Evolutionary conservation across 2,329 filamentous ascomycete species (phyloP).

Genomic region (Rhinocladiella similis): DNA sequence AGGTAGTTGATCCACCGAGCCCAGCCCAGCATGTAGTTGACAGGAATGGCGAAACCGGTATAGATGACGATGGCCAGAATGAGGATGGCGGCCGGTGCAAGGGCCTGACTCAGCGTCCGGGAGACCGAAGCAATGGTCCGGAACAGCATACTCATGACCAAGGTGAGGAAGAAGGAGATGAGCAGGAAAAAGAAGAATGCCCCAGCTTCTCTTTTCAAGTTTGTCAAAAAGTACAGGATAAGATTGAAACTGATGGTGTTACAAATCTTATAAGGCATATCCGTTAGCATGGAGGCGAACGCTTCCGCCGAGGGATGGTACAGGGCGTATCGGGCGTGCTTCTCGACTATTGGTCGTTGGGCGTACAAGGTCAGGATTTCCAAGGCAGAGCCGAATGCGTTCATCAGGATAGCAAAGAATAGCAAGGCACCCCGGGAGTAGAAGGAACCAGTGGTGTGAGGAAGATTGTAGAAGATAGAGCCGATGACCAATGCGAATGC

Average conservation of each 20-base stretch:
- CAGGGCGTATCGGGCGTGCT: conserved; percentile 80
- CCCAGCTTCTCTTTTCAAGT: conserved; percentile 70
- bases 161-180: conserved; percentile 60
- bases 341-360: conserved; percentile 89
- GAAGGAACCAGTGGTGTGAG: conserved; percentile 57
- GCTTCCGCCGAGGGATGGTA: conserved; percentile 90
- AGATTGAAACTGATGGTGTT: conserved; percentile 78
- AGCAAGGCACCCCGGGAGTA: conserved; percentile 65
- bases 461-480: conserved; percentile 67
- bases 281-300: conserved; percentile 80
- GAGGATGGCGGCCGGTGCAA: conserved; percentile 56
- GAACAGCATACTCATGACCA: conserved; percentile 50
- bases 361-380: conserved; percentile 77
- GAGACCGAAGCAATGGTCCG: conserved; percentile 76
- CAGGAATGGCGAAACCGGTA: conserved; percentile 65
- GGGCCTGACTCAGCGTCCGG: conserved; percentile 62
- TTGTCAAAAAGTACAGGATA: conserved; percentile 82
- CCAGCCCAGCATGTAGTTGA: conserved; percentile 62
- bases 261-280: conserved; percentile 79
- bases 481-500: conserved; percentile 63
- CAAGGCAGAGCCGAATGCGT: conserved; percentile 62
- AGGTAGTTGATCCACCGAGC: conserved; percentile 68
- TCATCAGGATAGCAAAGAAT: conserved; percentile 65
- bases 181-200: conserved; percentile 85
- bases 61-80: conserved; percentile 64